phyloP scores from a whole-genome alignment of 2,329 filamentous ascomycete species.

The Sarocladium brachiariae region DNA sequence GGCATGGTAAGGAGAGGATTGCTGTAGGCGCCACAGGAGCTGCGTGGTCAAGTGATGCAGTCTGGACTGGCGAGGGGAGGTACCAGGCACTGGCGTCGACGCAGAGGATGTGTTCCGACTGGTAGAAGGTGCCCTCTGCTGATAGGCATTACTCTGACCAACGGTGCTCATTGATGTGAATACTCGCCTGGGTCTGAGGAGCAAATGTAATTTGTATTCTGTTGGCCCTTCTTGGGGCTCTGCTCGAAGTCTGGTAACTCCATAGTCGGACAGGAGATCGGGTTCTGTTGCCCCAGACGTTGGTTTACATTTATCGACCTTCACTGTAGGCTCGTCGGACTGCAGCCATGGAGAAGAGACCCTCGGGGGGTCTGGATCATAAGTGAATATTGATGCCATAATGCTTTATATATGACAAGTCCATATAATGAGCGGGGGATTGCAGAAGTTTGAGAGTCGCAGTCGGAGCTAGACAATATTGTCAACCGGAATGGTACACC shows the following conservation, averaged over 20 bases:
- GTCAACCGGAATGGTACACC: neutral
- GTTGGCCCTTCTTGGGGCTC: slow-evolving; percentile 92
- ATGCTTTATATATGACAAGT: too few relatives aligned
- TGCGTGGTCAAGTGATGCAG: slow-evolving; percentile 92
- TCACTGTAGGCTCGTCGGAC: slow-evolving; percentile 35
- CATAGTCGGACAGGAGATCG: slow-evolving; percentile 50
- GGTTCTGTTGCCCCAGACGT: slow-evolving; percentile 17
- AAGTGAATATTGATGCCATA: slow-evolving; percentile 96
- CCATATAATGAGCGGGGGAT: neutral
- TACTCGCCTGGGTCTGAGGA: slow-evolving; percentile 69
- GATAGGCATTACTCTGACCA: slow-evolving; percentile 1
- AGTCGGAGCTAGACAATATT: neutral
- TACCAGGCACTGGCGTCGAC: slow-evolving; percentile 39
- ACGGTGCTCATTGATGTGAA: slow-evolving; percentile 66
- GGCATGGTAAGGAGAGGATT: slow-evolving; percentile 86
- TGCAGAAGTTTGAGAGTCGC: neutral
- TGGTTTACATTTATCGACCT: neutral
- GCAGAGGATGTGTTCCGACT: slow-evolving; percentile 12
- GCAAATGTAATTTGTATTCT: slow-evolving; percentile 91
- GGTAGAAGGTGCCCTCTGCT: slow-evolving; percentile 10
- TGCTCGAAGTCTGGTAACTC: slow-evolving; percentile 70
- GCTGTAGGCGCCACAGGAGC: slow-evolving; percentile 87
- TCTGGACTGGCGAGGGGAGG: slow-evolving; percentile 71
- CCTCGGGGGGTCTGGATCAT: slow-evolving; percentile 77
- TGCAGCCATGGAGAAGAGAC: slow-evolving; percentile 87